A percentile compares a stretch with the other conserved stretches of the same genome.
Conservation (phyloP, 2,329 filamentous ascomycete genomes). For the Claviceps sp. region DNA sequence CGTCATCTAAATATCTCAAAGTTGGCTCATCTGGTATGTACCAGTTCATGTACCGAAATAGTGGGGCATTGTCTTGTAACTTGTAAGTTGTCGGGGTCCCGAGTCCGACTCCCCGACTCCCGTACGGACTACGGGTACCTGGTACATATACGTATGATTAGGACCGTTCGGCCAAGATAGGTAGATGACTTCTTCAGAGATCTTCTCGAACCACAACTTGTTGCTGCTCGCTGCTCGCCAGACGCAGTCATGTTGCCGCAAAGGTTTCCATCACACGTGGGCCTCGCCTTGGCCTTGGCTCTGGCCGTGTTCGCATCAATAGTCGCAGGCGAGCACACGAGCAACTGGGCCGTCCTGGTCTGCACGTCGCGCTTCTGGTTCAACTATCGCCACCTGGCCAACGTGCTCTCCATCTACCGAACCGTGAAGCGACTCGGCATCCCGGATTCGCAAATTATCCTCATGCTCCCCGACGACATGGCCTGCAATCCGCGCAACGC, state of each 20-base stretch:
- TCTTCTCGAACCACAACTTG: neutral
- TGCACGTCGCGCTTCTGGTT: slow-evolving; percentile 99
- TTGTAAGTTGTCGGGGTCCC: no score
- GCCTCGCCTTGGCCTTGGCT: slow-evolving; percentile 32
- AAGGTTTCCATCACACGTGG: slow-evolving; percentile 27
- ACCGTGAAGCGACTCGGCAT: slow-evolving; percentile 97
- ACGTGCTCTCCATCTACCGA: slow-evolving; percentile 92
- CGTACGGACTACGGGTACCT: no score
- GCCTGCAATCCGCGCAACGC: slow-evolving; percentile 97
- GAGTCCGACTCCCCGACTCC: no score
- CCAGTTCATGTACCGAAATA: no score
- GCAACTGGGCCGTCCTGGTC: slow-evolving; percentile 98
- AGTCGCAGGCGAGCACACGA: slow-evolving; percentile 67
- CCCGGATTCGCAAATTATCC: slow-evolving; percentile 95
- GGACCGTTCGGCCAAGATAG: no score
- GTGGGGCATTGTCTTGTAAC: no score
- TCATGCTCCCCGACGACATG: slow-evolving; percentile 99
- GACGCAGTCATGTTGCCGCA: slow-evolving; percentile 31
- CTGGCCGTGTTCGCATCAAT: slow-evolving; percentile 31
- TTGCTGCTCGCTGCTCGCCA: neutral
- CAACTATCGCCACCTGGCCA: slow-evolving; percentile 97
- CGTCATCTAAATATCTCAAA: no score
- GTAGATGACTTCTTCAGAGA: no score
- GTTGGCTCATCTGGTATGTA: no score
- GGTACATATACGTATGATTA: no score